Conservation (phyloP, 1,284 basidiomycete genomes). For the Vanrija sp. region DNA sequence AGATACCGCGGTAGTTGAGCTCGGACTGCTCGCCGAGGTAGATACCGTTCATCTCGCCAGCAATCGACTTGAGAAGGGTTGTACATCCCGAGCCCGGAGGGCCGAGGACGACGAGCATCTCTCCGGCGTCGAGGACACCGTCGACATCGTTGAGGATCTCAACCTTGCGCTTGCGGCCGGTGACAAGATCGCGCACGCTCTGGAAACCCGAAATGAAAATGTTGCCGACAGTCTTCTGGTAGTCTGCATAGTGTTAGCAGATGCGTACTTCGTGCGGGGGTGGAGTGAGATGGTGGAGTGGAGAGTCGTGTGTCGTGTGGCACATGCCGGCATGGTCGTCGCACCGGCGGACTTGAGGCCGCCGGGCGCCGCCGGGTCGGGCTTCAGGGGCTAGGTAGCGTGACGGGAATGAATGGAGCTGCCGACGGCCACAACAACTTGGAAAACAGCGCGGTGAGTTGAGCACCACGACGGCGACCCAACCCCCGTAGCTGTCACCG, state of each 20-base stretch:
- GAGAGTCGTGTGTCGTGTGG: too few relatives aligned
- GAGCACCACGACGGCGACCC: too few relatives aligned
- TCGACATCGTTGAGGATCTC: conserved; percentile 54
- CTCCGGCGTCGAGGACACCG: conserved; percentile 51
- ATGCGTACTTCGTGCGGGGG: too few relatives aligned
- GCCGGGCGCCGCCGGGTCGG: too few relatives aligned
- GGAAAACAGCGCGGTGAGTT: too few relatives aligned
- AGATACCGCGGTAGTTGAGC: conserved; percentile 49
- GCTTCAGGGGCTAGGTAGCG: too few relatives aligned
- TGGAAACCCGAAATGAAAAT: conserved; percentile 44
- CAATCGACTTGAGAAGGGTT: conserved; percentile 55
- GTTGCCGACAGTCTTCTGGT: conserved; percentile 54
- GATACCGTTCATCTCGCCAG: conserved; percentile 56
- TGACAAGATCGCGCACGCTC: conserved; percentile 40
- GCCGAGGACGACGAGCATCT: conserved; percentile 57
- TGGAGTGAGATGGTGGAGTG: too few relatives aligned
- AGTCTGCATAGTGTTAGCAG: conserved; percentile 32
- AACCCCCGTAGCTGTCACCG: too few relatives aligned
- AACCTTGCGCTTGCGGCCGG: conserved; percentile 48
- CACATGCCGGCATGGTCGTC: too few relatives aligned
- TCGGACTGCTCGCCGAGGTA: conserved; percentile 47
- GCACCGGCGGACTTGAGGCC: too few relatives aligned
- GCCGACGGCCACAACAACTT: too few relatives aligned
- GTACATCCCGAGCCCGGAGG: conserved; percentile 64
- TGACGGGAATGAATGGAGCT: too few relatives aligned